Percentiles rank a stretch among this genome's conserved stretches.
Evolutionary conservation across 2,329 filamentous ascomycete genomes (phyloP).

Genomic region (Microcera coccophila): DNA sequence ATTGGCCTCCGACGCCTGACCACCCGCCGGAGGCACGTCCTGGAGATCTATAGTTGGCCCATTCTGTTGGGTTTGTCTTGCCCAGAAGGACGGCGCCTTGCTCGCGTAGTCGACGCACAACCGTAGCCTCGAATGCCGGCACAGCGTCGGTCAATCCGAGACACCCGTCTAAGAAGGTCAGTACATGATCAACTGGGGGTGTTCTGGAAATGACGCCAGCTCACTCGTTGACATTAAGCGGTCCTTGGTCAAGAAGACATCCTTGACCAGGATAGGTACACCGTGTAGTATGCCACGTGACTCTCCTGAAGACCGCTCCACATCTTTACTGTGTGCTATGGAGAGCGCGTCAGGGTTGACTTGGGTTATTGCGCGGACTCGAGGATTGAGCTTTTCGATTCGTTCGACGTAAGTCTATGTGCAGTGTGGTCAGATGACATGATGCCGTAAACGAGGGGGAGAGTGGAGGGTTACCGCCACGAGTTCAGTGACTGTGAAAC

Average conservation of each 20-base stretch:
- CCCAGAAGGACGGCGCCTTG: conserved; percentile 68
- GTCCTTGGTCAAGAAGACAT: conserved; percentile 64
- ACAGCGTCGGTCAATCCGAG: conserved; percentile 66
- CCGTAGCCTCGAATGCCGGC: too few species aligned
- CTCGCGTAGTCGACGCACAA: conserved; percentile 57
- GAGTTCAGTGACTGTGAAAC: too few species aligned
- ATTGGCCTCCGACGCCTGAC: conserved; percentile 60
- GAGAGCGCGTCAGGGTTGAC: conserved; percentile 62
- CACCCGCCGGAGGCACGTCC: conserved; percentile 70
- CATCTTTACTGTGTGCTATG: conserved; percentile 59
- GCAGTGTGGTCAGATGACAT: too few species aligned
- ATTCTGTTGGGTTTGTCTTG: conserved; percentile 68
- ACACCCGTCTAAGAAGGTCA: conserved; percentile 62
- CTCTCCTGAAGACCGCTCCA: conserved; percentile 53
- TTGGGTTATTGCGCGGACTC: too few species aligned
- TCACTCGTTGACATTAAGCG: too few species aligned
- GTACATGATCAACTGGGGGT: conserved; percentile 69
- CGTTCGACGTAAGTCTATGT: too few species aligned
- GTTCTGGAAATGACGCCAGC: conserved; percentile 73
- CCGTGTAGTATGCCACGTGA: conserved; percentile 67
- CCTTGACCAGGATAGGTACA: conserved; percentile 72
- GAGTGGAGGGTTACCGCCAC: too few species aligned
- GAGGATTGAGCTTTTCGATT: too few species aligned
- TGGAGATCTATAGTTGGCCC: conserved; percentile 70
- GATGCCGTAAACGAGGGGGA: too few species aligned